Evolutionary conservation across 1,284 basidiomycete species (phyloP).

Genomic region (Porogramme epimiltina): DNA sequence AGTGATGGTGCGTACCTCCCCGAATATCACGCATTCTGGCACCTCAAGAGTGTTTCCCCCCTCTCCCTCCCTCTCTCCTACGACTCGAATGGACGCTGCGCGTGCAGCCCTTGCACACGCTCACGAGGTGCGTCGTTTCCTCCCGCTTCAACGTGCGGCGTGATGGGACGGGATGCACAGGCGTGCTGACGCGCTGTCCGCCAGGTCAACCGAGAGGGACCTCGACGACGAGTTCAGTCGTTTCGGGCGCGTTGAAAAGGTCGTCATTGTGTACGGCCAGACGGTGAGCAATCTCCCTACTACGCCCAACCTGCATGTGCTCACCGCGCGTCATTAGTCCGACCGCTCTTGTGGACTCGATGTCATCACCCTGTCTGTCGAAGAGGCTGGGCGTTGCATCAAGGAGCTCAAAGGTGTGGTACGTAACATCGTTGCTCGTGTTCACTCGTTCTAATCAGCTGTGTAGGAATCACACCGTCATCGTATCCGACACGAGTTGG

Average conservation of each 20-base stretch:
- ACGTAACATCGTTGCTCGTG: slow-evolving; percentile 35
- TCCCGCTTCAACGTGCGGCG: no score
- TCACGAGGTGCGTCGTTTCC: no score
- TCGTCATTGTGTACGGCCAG: slow-evolving; percentile 98
- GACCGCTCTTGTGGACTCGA: slow-evolving; percentile 97
- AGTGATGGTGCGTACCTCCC: no score
- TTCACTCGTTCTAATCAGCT: slow-evolving; percentile 15
- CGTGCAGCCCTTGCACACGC: no score
- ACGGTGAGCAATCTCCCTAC: slow-evolving; percentile 70
- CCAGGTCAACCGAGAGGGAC: slow-evolving; percentile 92
- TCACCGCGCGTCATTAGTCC: slow-evolving; percentile 53
- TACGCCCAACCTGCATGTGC: slow-evolving; percentile 12
- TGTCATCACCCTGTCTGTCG: slow-evolving; percentile 92
- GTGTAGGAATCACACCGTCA: slow-evolving; percentile 90
- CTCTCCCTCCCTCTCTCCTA: no score
- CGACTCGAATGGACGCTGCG: no score
- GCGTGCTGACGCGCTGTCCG: no score
- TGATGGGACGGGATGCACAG: no score
- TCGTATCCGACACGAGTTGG: slow-evolving; percentile 94
- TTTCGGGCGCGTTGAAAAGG: slow-evolving; percentile 92
- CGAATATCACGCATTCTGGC: no score
- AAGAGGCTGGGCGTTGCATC: slow-evolving; percentile 88
- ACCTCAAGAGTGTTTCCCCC: no score
- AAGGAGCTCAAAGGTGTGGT: slow-evolving; percentile 92
- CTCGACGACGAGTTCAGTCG: slow-evolving; percentile 92